These are phyloP conservation scores for Trametes sp. DNA, from an alignment of 1,284 basidiomycete genomes.

Conservation along the genomic window DNA sequence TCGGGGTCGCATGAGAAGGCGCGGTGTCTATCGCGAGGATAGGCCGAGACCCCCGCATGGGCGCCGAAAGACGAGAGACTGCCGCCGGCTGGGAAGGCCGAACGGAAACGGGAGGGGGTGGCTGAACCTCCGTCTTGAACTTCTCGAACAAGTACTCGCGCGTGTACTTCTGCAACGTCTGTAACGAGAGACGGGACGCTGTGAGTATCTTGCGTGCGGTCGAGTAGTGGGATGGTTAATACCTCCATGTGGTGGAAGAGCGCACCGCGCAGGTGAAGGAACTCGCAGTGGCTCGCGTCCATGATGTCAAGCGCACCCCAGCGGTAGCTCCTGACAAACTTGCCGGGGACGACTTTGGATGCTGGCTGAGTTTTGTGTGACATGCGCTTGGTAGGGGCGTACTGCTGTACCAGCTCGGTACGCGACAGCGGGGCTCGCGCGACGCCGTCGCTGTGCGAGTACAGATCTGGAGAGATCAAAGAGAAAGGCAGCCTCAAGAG, in stretches of 20 bases:
- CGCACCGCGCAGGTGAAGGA: constrained; percentile 72
- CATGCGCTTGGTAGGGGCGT: constrained; percentile 61
- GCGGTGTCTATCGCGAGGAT: constrained; percentile 77
- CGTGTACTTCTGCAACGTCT: constrained; percentile 85
- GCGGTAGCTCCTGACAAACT: constrained; percentile 73
- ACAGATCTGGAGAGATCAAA: constrained; percentile 80
- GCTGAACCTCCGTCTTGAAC: constrained; percentile 68
- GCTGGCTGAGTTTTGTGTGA: constrained; percentile 38
- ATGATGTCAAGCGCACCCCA: constrained; percentile 84
- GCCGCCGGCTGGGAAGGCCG: constrained; percentile 32
- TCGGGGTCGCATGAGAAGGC: constrained; percentile 51
- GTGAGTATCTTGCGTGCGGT: constrained; percentile 28
- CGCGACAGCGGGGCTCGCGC: constrained; percentile 59
- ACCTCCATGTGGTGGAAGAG: constrained; percentile 87
- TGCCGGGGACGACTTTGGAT: constrained; percentile 61
- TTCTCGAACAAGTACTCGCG: constrained; percentile 83
- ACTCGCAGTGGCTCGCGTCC: constrained; percentile 80
- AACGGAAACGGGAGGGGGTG: constrained; percentile 52
- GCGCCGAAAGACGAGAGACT: constrained; percentile 41
- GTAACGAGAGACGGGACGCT: constrained; percentile 12
- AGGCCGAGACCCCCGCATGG: constrained; percentile 63
- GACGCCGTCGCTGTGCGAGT: constrained; percentile 83
- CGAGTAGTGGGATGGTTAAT: constrained; percentile 24
- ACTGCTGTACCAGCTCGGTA: constrained; percentile 73
- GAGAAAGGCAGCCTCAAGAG: constrained; percentile 76